A percentile compares a stretch with the other conserved stretches of the same genome.
Evolutionary conservation across 306 rosid genomes (phyloP).

Genomic region (Mucuna pruriens): DNA sequence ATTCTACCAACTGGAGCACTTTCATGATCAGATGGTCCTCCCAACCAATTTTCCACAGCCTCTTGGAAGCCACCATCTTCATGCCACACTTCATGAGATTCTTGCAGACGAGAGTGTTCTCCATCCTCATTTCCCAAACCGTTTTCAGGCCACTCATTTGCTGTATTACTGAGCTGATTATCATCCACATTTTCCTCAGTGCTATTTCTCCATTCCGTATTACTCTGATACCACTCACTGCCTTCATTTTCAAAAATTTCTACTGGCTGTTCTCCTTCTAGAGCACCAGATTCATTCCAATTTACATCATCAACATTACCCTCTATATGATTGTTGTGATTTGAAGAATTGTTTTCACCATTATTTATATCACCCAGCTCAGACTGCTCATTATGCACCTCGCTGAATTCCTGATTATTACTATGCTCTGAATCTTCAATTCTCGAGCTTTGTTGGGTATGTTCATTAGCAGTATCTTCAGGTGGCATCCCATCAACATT

Average conservation of each 20-base stretch:
- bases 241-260: slow-evolving; percentile 54
- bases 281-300: slow-evolving; percentile 54
- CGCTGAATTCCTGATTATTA: slow-evolving; percentile 45
- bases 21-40: slow-evolving; percentile 66
- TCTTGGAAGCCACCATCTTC: slow-evolving; percentile 73
- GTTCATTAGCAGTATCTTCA: slow-evolving; percentile 38
- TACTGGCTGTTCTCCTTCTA: slow-evolving; percentile 52
- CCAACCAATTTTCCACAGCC: slow-evolving; percentile 84
- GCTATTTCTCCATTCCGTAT: slow-evolving; percentile 52
- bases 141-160: slow-evolving; percentile 60
- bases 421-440: slow-evolving; percentile 43
- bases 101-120: slow-evolving; percentile 61
- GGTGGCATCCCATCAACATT: slow-evolving; percentile 41
- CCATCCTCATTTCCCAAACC: slow-evolving; percentile 51
- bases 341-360: slow-evolving; percentile 31
- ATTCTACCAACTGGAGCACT: slow-evolving; percentile 54
- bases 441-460: slow-evolving; percentile 43
- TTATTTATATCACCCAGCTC: slow-evolving; percentile 46
- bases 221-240: slow-evolving; percentile 52
- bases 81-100: slow-evolving; percentile 63
- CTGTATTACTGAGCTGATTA: slow-evolving; percentile 51
- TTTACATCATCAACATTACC: slow-evolving; percentile 41
- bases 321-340: slow-evolving; percentile 34
- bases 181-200: slow-evolving; percentile 44
- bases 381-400: slow-evolving; percentile 46